Conservation (phyloP, 2,329 filamentous ascomycete species). For the Curvularia hawaiiensis region DNA sequence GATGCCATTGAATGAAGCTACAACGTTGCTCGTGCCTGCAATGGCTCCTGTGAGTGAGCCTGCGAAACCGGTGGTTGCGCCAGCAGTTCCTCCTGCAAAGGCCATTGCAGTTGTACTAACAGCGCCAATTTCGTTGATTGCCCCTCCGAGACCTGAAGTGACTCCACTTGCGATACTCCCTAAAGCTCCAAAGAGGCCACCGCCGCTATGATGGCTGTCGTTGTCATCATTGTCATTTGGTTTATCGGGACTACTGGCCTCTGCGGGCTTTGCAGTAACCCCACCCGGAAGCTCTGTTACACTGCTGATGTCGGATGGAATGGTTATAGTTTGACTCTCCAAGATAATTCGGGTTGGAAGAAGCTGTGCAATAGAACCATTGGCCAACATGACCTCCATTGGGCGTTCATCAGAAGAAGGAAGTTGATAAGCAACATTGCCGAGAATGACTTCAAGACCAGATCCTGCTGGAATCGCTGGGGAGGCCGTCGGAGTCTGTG, state of each 20-base stretch:
- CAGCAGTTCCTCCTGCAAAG: conserved; percentile 10
- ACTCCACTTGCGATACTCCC: conserved; percentile 6
- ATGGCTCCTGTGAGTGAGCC: conserved; percentile 12
- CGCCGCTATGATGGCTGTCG: not conserved
- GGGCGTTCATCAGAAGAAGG: conserved; percentile 15
- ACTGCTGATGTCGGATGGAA: not conserved
- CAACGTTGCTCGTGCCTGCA: conserved; percentile 4
- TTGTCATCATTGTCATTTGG: not conserved
- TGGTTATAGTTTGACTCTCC: conserved; percentile 9
- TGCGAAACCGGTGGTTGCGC: conserved; percentile 6
- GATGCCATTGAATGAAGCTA: conserved; percentile 23
- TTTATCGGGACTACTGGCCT: not conserved
- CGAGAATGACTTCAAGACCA: conserved; percentile 18
- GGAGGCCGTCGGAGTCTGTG: not conserved
- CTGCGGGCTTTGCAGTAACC: conserved; percentile 15
- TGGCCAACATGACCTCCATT: conserved; percentile 16
- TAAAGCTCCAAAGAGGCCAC: conserved; percentile 11
- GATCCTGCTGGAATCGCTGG: not conserved
- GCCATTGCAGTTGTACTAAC: conserved; percentile 7
- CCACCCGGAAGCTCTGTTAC: not conserved
- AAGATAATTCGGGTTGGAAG: conserved; percentile 13
- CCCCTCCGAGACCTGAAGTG: conserved; percentile 6
- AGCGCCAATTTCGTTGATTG: not conserved
- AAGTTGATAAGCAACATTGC: conserved; percentile 17
- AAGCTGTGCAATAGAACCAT: conserved; percentile 15